phyloP scores from a whole-genome alignment of 345 rosid genomes.

The Theobroma cacao region DNA sequence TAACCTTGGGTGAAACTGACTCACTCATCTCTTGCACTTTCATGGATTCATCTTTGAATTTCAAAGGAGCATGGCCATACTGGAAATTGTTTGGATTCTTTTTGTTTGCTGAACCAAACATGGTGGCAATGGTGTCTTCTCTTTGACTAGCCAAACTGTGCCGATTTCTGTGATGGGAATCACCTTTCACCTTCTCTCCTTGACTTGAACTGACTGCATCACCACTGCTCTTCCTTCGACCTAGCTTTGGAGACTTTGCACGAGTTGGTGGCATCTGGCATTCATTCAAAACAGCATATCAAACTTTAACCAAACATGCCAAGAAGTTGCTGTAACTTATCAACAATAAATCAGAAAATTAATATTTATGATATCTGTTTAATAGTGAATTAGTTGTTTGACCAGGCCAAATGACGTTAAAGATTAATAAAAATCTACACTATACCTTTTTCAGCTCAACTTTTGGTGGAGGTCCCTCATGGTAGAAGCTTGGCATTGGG shows the following conservation, averaged over 20 bases:
- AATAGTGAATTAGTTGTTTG: not conserved
- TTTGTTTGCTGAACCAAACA: slow-evolving; percentile 13
- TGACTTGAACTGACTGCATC: slow-evolving; percentile 37
- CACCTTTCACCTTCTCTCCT: slow-evolving; percentile 49
- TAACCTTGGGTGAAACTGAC: slow-evolving; percentile 22
- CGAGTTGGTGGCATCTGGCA: slow-evolving; percentile 83
- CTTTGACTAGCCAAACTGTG: slow-evolving; percentile 35
- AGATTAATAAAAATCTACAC: not conserved
- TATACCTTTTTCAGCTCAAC: slow-evolving; percentile 80
- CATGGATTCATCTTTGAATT: slow-evolving; percentile 15
- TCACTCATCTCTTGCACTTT: slow-evolving; percentile 27
- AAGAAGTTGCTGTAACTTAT: not conserved
- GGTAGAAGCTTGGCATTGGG: slow-evolving; percentile 88
- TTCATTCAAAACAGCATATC: slow-evolving; percentile 10
- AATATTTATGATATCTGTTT: not conserved
- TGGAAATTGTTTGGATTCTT: slow-evolving; percentile 18
- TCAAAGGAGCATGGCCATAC: slow-evolving; percentile 21
- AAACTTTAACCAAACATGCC: not conserved
- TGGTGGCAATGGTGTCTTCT: slow-evolving; percentile 19
- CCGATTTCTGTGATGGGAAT: slow-evolving; percentile 30
- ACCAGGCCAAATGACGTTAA: not conserved
- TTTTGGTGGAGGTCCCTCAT: slow-evolving; percentile 85
- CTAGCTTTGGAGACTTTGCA: slow-evolving; percentile 75
- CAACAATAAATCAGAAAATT: slow-evolving; percentile 6
- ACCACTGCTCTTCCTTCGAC: slow-evolving; percentile 61